Conservation (phyloP, 2,329 filamentous ascomycete species). For the Botryosphaeria dothidea region DNA sequence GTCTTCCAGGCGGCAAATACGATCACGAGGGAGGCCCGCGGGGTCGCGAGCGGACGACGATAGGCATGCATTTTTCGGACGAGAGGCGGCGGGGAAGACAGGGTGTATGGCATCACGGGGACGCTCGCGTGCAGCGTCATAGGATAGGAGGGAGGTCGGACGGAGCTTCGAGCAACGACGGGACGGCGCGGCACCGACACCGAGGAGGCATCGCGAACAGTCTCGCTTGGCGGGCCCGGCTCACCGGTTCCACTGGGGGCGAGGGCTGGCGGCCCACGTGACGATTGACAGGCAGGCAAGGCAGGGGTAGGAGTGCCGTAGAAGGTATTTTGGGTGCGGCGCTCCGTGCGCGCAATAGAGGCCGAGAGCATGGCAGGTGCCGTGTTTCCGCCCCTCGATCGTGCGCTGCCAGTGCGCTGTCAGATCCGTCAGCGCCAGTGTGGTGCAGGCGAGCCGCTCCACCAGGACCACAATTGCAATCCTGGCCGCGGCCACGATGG, state of each 20-base stretch:
- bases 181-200: conserved; percentile 8
- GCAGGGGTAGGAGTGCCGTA: not conserved
- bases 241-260: not conserved
- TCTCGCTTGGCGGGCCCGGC: conserved; percentile 1
- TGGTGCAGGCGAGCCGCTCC: not conserved
- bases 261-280: conserved; percentile 2
- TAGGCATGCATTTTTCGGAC: not conserved
- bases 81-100: not conserved
- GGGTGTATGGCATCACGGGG: not conserved
- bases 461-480: not conserved
- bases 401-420: not conserved
- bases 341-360: conserved; percentile 3
- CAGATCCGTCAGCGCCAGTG: not conserved
- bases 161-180: not conserved
- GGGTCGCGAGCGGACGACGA: not conserved
- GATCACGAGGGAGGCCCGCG: conserved; percentile 23
- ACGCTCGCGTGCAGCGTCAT: conserved; percentile 1
- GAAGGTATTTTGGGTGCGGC: not conserved
- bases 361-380: not conserved
- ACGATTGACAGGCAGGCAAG: not conserved
- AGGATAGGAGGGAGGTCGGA: not conserved
- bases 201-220: not conserved
- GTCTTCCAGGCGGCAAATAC: conserved; percentile 67
- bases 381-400: conserved; percentile 4
- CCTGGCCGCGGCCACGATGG: not conserved